Evolutionary conservation across 2,329 filamentous ascomycete genomes (phyloP).

Genomic region (Aphanocladium album): DNA sequence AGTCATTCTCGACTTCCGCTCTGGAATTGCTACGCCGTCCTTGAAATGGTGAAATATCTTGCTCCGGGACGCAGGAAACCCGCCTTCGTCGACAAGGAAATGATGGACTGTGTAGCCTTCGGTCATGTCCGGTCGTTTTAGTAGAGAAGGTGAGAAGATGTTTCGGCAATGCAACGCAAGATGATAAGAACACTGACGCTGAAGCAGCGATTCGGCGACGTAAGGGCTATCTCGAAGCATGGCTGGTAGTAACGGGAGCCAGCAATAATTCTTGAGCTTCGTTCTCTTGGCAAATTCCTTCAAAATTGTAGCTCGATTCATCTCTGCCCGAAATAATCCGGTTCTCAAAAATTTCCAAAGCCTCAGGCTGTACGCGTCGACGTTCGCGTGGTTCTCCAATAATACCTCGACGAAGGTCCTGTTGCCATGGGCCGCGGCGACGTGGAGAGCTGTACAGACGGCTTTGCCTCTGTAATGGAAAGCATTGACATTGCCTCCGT

Average conservation of each 20-base stretch:
- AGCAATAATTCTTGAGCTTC: neutral
- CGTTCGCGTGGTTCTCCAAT: neutral
- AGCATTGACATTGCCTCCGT: neutral
- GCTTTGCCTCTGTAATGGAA: neutral
- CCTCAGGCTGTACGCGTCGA: neutral
- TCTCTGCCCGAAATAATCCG: neutral
- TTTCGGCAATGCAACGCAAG: neutral
- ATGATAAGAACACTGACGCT: accelerated
- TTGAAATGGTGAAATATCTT: neutral
- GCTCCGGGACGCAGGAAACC: neutral
- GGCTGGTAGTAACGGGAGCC: neutral
- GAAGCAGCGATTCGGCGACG: neutral
- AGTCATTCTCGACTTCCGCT: neutral
- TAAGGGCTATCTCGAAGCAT: neutral
- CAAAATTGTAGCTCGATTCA: neutral
- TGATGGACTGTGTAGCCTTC: neutral
- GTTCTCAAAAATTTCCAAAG: neutral
- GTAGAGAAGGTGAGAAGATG: neutral
- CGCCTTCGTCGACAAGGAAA: neutral
- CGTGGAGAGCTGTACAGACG: neutral
- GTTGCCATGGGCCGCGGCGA: neutral
- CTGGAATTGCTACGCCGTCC: neutral
- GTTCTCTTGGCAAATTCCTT: neutral
- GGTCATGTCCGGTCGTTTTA: accelerated
- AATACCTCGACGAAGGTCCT: neutral